Evolutionary conservation across 2,329 filamentous ascomycete genomes (phyloP).

Genomic region (Aureobasidium zeae): DNA sequence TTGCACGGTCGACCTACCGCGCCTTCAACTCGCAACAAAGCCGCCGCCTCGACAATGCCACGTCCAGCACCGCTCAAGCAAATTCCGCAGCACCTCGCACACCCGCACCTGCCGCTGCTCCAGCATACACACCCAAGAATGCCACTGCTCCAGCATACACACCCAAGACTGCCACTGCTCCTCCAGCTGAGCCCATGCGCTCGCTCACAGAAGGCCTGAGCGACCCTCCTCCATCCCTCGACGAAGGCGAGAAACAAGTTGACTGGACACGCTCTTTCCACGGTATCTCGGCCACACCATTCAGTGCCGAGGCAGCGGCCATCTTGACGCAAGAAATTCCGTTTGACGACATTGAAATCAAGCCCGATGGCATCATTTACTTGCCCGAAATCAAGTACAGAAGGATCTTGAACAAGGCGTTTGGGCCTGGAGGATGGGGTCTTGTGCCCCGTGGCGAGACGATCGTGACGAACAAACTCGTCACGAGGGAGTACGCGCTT

Average conservation of each 20-base stretch:
- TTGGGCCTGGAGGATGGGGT: conserved; percentile 94
- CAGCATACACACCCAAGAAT: neutral
- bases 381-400: conserved; percentile 97
- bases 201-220: conserved; percentile 43
- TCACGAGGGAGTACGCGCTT: conserved; percentile 88
- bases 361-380: conserved; percentile 94
- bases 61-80: neutral
- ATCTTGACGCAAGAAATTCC: conserved; percentile 60
- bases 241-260: conserved; percentile 45
- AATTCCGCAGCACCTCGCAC: conserved; percentile 14
- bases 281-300: conserved; percentile 62
- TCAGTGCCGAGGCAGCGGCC: conserved; percentile 58
- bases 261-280: conserved; percentile 83
- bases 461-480: conserved; percentile 68
- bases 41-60: conserved; percentile 3
- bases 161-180: conserved; percentile 18
- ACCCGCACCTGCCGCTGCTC: conserved; percentile 13
- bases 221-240: conserved; percentile 40
- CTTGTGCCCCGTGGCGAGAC: conserved; percentile 79
- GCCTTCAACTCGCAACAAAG: conserved; percentile 9
- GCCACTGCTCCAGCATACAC: conserved; percentile 19
- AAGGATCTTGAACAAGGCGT: conserved; percentile 77
- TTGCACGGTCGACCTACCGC: conserved; percentile 8
- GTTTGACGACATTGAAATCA: conserved; percentile 80
- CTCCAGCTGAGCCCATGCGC: conserved; percentile 23